Conservation (phyloP, 371 early-diverging fungal genomes). For the Catenaria anguillulae region DNA sequence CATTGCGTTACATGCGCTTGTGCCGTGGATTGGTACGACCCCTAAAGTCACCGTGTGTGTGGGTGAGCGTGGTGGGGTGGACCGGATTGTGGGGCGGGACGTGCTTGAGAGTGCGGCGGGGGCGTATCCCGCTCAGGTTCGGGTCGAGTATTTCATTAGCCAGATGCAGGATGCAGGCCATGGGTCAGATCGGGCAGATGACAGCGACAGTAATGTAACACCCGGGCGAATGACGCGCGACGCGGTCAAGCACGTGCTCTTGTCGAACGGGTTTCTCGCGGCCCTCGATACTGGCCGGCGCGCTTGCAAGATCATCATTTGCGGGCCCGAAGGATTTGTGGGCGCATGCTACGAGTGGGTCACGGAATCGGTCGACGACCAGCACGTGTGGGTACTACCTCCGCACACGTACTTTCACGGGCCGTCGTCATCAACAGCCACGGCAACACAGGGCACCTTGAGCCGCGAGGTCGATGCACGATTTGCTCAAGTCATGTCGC, state of each 20-base stretch:
- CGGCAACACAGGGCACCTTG: no score
- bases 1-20: background rate
- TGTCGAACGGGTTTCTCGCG: background rate
- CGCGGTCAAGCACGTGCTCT: background rate
- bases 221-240: background rate
- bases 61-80: background rate
- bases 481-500: no score
- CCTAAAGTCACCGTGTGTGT: background rate
- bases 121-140: conserved; percentile 4
- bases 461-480: no score
- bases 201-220: no score
- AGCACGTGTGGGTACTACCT: no score
- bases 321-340: background rate
- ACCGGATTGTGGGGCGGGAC: background rate
- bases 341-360: background rate
- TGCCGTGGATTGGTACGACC: background rate
- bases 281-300: no score
- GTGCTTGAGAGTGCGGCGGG: background rate
- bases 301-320: background rate
- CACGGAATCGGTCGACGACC: background rate
- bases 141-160: background rate
- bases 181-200: no score
- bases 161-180: background rate
- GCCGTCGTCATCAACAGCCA: no score
- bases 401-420: no score